phyloP scores from a whole-genome alignment of 1,284 basidiomycete species.

The Leccinum glutinopallens region DNA sequence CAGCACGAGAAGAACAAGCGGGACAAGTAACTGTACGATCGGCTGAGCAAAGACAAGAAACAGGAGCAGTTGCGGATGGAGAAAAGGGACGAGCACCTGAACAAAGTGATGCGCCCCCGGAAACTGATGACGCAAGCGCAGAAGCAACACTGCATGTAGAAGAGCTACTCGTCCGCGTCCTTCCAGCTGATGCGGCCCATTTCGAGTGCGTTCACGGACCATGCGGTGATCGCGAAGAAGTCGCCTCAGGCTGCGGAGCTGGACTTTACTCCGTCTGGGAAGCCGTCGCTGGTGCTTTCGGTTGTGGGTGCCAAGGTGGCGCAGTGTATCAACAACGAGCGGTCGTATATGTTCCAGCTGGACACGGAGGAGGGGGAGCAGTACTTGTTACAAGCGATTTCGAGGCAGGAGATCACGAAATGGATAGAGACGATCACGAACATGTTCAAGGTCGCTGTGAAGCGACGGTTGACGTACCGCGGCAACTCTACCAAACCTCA shows the following conservation, averaged over 20 bases:
- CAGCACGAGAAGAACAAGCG: constrained; percentile 60
- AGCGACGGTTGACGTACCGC: constrained; percentile 78
- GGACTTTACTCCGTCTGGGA: constrained; percentile 68
- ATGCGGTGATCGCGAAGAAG: constrained; percentile 52
- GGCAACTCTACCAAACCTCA: constrained; percentile 71
- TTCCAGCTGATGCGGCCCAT: constrained; percentile 85
- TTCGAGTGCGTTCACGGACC: constrained; percentile 76
- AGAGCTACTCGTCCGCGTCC: constrained; percentile 78
- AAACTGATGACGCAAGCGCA: constrained; percentile 47
- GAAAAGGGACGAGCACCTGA: constrained; percentile 70
- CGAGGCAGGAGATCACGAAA: constrained; percentile 64
- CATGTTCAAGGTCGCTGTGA: constrained; percentile 70
- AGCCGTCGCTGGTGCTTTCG: constrained; percentile 72
- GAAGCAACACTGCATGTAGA: constrained; percentile 80
- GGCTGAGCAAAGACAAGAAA: constrained; percentile 71
- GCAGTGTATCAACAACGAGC: constrained; percentile 73
- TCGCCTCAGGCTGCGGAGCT: constrained; percentile 73
- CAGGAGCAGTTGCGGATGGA: constrained; percentile 71
- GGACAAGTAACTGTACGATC: constrained; percentile 65
- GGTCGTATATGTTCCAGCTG: constrained; percentile 79
- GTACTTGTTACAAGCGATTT: constrained; percentile 74
- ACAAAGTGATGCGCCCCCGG: constrained; percentile 67
- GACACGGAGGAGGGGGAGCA: constrained; percentile 85
- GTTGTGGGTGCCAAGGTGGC: constrained; percentile 69
- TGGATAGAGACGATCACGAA: constrained; percentile 76